Conservation (phyloP, 1,284 basidiomycete genomes). For the Sporisorium exsertum region DNA sequence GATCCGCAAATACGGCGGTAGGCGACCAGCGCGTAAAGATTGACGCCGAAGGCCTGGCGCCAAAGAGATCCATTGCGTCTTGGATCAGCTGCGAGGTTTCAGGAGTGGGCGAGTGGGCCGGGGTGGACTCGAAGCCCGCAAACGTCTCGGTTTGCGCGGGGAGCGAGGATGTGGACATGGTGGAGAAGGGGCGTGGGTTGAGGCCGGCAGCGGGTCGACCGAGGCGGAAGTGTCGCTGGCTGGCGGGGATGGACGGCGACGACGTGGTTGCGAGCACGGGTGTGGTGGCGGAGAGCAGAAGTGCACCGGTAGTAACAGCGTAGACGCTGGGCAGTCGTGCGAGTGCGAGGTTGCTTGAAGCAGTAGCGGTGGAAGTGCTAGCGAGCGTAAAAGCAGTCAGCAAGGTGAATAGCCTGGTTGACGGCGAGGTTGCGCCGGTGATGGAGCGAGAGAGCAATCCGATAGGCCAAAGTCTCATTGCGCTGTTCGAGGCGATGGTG, state of each 20-base stretch:
- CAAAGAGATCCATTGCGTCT: slow-evolving; percentile 72
- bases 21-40: slow-evolving; percentile 75
- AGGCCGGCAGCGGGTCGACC: slow-evolving; percentile 13
- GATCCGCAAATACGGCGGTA: slow-evolving; percentile 76
- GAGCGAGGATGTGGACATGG: slow-evolving; percentile 18
- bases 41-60: slow-evolving; percentile 74
- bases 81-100: slow-evolving; percentile 19
- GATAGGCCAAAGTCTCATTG: slow-evolving; percentile 8
- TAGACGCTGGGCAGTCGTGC: neutral
- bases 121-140: slow-evolving; percentile 6
- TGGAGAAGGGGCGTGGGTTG: slow-evolving; percentile 5
- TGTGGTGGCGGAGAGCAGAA: neutral
- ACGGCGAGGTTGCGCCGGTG: neutral
- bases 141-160: slow-evolving; percentile 4
- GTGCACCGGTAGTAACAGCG: neutral
- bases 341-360: neutral
- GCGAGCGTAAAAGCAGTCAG: slow-evolving; percentile 2
- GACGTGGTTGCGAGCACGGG: neutral
- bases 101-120: slow-evolving; percentile 5
- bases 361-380: neutral
- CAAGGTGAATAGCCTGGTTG: neutral
- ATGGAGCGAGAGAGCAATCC: neutral
- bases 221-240: slow-evolving; percentile 19
- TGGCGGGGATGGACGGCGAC: neutral
- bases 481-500: neutral